Evolutionary conservation across 164 flowering plant genomes (phyloP), one percentile per base, ranked within the genome.

Genomic region (Santalum album): DNA sequence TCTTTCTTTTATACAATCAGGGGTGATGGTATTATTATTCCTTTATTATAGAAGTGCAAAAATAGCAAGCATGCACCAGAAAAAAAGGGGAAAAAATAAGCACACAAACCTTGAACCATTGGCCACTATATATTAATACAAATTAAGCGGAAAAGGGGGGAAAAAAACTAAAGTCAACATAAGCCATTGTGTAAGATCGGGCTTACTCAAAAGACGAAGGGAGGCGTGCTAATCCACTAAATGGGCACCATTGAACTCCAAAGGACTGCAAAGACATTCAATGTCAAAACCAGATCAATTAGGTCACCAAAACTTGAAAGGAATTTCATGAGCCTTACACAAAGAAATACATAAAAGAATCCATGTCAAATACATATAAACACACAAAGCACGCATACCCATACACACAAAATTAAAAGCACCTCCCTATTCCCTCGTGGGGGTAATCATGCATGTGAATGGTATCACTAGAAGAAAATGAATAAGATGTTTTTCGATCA

Each of bases 201-300:
- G 53, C 92, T 78, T 80, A 85, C 92, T 80, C 86, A 62, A 73
- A 78, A 11, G 80, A 66, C 29, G 80, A 55, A 49, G 79, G 79
- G 24, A 82, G 62, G 45, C 80, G 75, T 17, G 87, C 52, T 24
- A 76, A 66, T 57, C 80, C 78, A 51, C 80, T 69, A 67, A 75
- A 80, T 25, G 94, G 94, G 56, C 94, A 82, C 94, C 94, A 85
- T 39, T 77, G 86, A 51, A 82, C 65, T 51, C 84, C 86, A 69
- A 78, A 64, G 25, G 84, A 65, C 92, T 82, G 81, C 83, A 75
- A 68, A 35, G 40, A 22, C 53, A 54, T 58, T 57, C 22, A 39
- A 15, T 40, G 40, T 39, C 22, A 45, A 42, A 9, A 50, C 18
- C 23, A 38, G 23, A 9, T 9, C 22, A 36, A 25, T 45, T 26